Conservation (phyloP, 1,139 yeast genomes). For the Blastobotrys malaysiensis region DNA sequence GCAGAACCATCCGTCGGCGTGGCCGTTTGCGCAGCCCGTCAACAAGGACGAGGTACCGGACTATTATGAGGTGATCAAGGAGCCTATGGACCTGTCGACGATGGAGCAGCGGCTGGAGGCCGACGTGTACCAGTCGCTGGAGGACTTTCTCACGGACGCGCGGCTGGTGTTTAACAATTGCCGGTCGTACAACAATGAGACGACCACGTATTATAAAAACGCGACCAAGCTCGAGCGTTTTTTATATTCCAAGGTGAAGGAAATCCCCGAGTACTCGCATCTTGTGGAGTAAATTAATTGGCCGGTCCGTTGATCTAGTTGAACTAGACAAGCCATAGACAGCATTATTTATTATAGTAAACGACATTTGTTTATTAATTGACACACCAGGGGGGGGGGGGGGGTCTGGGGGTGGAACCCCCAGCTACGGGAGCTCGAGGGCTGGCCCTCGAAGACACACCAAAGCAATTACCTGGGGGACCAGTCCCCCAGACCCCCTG, state of each 20-base stretch:
- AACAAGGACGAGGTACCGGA: slow-evolving; percentile 93
- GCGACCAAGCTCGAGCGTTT: slow-evolving; percentile 91
- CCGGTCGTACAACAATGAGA: slow-evolving; percentile 31
- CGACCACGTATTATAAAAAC: slow-evolving; percentile 39
- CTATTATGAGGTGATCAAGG: slow-evolving; percentile 91
- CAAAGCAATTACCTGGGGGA: too few species aligned
- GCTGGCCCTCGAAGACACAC: too few species aligned
- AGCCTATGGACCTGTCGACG: slow-evolving; percentile 97
- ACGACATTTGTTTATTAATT: too few species aligned
- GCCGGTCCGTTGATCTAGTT: too few species aligned
- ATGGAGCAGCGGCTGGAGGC: slow-evolving; percentile 93
- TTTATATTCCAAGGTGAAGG: slow-evolving; percentile 72
- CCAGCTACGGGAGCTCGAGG: too few species aligned
- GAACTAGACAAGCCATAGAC: too few species aligned
- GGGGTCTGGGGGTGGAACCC: too few species aligned
- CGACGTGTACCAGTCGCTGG: slow-evolving; percentile 86
- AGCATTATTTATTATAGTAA: too few species aligned
- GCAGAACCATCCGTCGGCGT: slow-evolving; percentile 94
- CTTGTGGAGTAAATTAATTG: slow-evolving; percentile 36
- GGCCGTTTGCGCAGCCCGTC: slow-evolving; percentile 97
- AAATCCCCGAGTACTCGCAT: slow-evolving; percentile 67
- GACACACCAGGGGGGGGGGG: too few species aligned
- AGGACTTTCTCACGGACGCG: slow-evolving; percentile 85
- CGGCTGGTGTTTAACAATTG: slow-evolving; percentile 85
- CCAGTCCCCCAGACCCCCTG: too few species aligned